These are phyloP conservation scores for Mucor circinelloides DNA, from an alignment of 371 early-diverging fungal genomes.

Conservation along the genomic window DNA sequence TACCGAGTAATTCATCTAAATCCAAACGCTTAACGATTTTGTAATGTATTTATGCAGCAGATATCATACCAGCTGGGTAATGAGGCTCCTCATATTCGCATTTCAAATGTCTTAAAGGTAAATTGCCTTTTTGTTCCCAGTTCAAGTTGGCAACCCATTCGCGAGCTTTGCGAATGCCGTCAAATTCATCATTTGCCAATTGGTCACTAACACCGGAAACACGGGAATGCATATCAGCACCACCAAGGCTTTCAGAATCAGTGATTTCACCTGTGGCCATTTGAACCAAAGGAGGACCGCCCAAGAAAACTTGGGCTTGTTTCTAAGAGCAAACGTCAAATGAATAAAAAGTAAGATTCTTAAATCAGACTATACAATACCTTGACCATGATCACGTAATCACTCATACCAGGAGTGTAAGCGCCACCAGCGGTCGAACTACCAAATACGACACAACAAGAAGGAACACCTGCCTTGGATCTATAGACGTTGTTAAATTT, in stretches of 20 bases:
- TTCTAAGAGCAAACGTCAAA: slow-evolving; percentile 31
- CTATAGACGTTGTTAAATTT: slow-evolving; percentile 34
- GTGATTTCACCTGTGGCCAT: slow-evolving; percentile 80
- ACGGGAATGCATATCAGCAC: slow-evolving; percentile 78
- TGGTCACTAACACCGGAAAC: slow-evolving; percentile 69
- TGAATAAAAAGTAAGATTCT: background rate
- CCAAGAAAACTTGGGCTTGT: slow-evolving; percentile 75
- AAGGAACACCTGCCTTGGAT: slow-evolving; percentile 71
- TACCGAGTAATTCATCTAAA: slow-evolving; percentile 64
- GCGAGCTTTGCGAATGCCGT: slow-evolving; percentile 68
- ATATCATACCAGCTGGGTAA: slow-evolving; percentile 46
- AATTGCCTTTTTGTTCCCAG: slow-evolving; percentile 60
- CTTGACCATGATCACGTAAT: slow-evolving; percentile 78
- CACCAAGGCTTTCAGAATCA: slow-evolving; percentile 74
- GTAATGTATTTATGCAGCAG: background rate
- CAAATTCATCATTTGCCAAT: slow-evolving; percentile 65
- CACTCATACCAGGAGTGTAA: slow-evolving; percentile 76
- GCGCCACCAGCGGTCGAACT: slow-evolving; percentile 83
- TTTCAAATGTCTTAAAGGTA: slow-evolving; percentile 55
- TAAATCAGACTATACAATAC: slow-evolving; percentile 13
- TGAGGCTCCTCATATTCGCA: slow-evolving; percentile 62
- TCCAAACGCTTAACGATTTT: background rate
- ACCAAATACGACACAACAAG: slow-evolving; percentile 74
- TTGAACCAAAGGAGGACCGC: slow-evolving; percentile 77
- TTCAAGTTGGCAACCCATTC: slow-evolving; percentile 69